Conservation (phyloP, 805 yeast genomes). For the Lipomyces yamadae region DNA sequence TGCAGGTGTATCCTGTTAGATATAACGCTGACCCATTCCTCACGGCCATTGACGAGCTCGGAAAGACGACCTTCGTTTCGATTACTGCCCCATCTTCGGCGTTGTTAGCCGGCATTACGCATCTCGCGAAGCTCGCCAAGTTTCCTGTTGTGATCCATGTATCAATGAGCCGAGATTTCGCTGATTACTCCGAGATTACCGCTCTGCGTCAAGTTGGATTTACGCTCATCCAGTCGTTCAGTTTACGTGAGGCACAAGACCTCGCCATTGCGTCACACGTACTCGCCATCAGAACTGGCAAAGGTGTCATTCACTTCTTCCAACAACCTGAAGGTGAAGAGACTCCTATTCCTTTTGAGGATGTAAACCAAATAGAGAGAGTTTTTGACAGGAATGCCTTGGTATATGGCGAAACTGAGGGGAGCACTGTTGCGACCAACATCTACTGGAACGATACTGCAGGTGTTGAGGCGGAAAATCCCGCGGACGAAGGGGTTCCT, state of each 20-base stretch:
- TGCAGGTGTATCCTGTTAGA: slow-evolving; percentile 42
- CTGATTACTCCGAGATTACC: slow-evolving; percentile 73
- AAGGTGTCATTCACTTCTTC: slow-evolving; percentile 77
- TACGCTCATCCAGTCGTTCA: slow-evolving; percentile 70
- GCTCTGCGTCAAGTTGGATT: slow-evolving; percentile 72
- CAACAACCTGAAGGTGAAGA: slow-evolving; percentile 34
- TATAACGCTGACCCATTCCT: slow-evolving; percentile 61
- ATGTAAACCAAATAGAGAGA: slow-evolving; percentile 16
- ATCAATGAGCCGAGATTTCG: slow-evolving; percentile 42
- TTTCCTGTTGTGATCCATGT: slow-evolving; percentile 64
- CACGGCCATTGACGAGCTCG: slow-evolving; percentile 48
- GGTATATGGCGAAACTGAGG: slow-evolving; percentile 18
- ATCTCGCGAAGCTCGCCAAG: slow-evolving; percentile 51
- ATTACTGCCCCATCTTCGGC: slow-evolving; percentile 60
- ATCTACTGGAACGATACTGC: slow-evolving; percentile 35
- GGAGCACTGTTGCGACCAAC: slow-evolving; percentile 37
- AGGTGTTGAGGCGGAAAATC: slow-evolving; percentile 22
- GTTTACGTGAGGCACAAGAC: slow-evolving; percentile 57
- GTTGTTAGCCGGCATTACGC: slow-evolving; percentile 65
- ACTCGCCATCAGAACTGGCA: slow-evolving; percentile 54
- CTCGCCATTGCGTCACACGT: slow-evolving; percentile 64
- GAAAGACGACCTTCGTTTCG: slow-evolving; percentile 47
- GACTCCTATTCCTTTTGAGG: slow-evolving; percentile 32
- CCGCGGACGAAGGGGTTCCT: slow-evolving; percentile 30
- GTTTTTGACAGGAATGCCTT: slow-evolving; percentile 25